Base-by-base conservation (phyloP, 169 alveolate genomes). In the Theileria equi region DNA sequence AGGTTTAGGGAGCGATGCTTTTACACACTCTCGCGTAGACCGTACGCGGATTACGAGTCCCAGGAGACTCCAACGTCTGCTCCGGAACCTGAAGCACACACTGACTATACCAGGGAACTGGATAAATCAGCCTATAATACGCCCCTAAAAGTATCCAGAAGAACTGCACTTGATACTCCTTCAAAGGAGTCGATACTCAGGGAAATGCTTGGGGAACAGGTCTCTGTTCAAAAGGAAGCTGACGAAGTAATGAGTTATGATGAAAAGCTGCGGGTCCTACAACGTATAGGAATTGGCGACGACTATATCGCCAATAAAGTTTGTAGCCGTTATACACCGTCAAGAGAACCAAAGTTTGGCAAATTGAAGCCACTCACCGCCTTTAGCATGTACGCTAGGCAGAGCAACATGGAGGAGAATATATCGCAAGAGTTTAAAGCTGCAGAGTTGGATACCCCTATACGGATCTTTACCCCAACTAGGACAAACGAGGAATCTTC, bases 261-360 rank as follows among this genome's bases (percentile, higher is more conserved):
- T 31, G 80, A 74, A 65, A 74, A 74, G 54, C 80, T 59, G n/a
- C 16, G 38, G 41, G 58, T 74, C 25, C 64, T 74, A 40, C 21
- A 57, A 52, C 45, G 52, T 32, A 60, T 74, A 19, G 84, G 84
- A 25, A 60, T 74, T 54, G 66, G 52, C 2, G 71, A 64, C 59
- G 84, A 74, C 49, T 74, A 74, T 41, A 74, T 74, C 31, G 84
- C 84, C 5, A 74, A 53, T 25, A 25, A 71, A 3, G 48, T 74
- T 13, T 74, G 84, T 44, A 64, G 32, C 64, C 53, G 68, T 45
- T 54, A 32, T 21, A 40, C 61, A 5, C 4, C 2, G 35, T 35
- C 67, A 3, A 29, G 25, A 38, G 34, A 54, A 10, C 68, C 49
- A 3, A 57, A 23, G 38, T 29, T 29, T 25, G 36, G 8, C 40